Evolutionary conservation across 2,329 filamentous ascomycete species (phyloP), one percentile per base, ranked within the genome.

Genomic region (Geosmithia flava): DNA sequence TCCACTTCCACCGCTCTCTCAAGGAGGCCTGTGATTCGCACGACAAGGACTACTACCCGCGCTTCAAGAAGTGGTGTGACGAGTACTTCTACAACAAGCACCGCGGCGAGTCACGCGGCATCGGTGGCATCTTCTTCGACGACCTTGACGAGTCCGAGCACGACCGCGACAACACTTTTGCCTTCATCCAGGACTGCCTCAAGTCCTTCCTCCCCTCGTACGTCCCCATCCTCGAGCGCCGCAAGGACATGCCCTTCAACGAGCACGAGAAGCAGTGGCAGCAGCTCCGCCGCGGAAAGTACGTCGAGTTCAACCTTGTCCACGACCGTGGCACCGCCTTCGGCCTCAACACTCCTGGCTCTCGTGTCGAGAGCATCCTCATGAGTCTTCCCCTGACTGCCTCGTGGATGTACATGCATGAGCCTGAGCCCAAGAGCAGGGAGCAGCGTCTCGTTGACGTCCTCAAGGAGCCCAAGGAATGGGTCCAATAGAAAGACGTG

Each of bases 41-140:
- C 65, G 87, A 96, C 70, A 87, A 86, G 63, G 77, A 74, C 39
- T 98, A 96, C 73, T 98, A 94, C 65, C 83, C 88, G 13, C 81
- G 82, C 47, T 98, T 97, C 77, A 98, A 98, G 72, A 83, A 85
- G 62, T 98, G 93, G 93, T 98, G 93, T 64, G 93, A 98, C 64
- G 81, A 94, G 58, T 98, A 98, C 71, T 98, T 98, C 68, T 83
- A 77, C 71, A 86, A 96, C 66, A 91, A 90, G 63, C 93, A 98
- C 69, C 81, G 93, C 44, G 78, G 79, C 50, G 93, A 98, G 69
- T 74, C 80, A 44, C 84, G 93, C 45, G 93, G 93, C 49, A 70
- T 98, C 33, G 93, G 93, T 47, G 93, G 93, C 48, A 97, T 98
- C 66, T 98, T 98, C 78, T 98, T 98, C 60, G 93, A 98, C 66